These are phyloP conservation scores for Phialophora tarda DNA, from an alignment of 2,329 filamentous ascomycete species.

Conservation along the genomic window DNA sequence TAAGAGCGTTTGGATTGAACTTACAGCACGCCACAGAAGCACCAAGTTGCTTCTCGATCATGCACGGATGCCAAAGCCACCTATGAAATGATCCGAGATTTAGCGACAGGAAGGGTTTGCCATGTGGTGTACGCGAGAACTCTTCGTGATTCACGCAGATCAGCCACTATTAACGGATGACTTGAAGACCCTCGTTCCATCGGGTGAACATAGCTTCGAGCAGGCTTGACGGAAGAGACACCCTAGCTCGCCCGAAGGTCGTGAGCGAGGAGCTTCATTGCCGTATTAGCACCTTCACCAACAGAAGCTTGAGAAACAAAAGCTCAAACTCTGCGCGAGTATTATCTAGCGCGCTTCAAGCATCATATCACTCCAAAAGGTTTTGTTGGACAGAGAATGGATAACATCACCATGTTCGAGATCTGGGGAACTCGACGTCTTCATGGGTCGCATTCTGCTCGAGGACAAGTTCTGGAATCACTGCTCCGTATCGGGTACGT, in stretches of 20 bases:
- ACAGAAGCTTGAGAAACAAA: neutral
- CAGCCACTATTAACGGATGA: neutral
- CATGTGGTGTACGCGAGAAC: neutral
- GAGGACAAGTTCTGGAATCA: neutral
- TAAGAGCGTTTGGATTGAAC: neutral
- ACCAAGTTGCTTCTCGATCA: neutral
- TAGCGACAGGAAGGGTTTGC: neutral
- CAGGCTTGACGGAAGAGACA: neutral
- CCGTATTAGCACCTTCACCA: neutral
- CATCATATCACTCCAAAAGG: neutral
- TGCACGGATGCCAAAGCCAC: neutral
- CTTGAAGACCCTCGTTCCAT: neutral
- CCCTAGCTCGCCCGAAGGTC: neutral
- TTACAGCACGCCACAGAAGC: neutral
- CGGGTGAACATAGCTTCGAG: neutral
- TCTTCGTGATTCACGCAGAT: neutral
- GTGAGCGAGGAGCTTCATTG: neutral
- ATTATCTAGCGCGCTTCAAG: neutral
- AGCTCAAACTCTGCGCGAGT: neutral
- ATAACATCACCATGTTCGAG: neutral
- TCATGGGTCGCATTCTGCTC: neutral
- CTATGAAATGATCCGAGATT: neutral
- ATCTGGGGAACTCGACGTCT: no score
- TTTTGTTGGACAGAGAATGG: neutral
- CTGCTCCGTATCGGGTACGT: no score